Evolutionary conservation across 2,329 filamentous ascomycete genomes (phyloP).

Genomic region (Diplocarpon rosae): DNA sequence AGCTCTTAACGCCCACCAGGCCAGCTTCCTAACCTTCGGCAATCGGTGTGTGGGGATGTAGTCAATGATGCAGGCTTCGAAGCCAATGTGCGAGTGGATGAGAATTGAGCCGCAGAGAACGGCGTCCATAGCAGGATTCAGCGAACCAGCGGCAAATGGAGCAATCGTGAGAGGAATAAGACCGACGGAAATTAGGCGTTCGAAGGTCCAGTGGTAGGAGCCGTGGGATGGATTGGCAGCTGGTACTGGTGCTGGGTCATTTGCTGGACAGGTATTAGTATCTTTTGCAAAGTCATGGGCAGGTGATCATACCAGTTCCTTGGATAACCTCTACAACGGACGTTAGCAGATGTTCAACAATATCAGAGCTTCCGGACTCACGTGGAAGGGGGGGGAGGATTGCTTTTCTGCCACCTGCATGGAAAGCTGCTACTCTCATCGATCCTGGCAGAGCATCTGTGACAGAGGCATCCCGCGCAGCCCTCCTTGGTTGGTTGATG

Average conservation of each 20-base stretch:
- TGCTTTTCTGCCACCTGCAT: conserved; percentile 64
- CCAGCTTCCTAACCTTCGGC: conserved; percentile 53
- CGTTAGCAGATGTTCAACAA: conserved; percentile 32
- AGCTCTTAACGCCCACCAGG: conserved; percentile 68
- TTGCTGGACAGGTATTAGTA: conserved; percentile 44
- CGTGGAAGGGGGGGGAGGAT: conserved; percentile 79
- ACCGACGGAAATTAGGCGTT: conserved; percentile 70
- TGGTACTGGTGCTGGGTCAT: conserved; percentile 73
- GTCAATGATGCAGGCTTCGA: conserved; percentile 83
- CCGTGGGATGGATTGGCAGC: conserved; percentile 67
- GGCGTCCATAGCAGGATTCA: conserved; percentile 84
- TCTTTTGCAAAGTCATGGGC: conserved; percentile 1
- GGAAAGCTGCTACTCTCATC: conserved; percentile 64
- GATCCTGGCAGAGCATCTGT: conserved; percentile 31
- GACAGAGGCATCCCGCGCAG: conserved; percentile 29
- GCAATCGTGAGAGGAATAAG: conserved; percentile 80
- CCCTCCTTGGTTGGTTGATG: conserved; percentile 22
- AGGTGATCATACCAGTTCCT: conserved; percentile 52
- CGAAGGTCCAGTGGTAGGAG: conserved; percentile 97
- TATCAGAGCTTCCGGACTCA: conserved; percentile 37
- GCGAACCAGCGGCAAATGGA: conserved; percentile 81
- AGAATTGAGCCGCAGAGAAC: conserved; percentile 73
- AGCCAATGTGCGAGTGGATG: conserved; percentile 91
- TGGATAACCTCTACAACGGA: conserved; percentile 53
- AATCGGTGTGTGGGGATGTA: conserved; percentile 70